Base-by-base conservation (phyloP, 177 flowering plant species). In the Tripterygium wilfordii region DNA sequence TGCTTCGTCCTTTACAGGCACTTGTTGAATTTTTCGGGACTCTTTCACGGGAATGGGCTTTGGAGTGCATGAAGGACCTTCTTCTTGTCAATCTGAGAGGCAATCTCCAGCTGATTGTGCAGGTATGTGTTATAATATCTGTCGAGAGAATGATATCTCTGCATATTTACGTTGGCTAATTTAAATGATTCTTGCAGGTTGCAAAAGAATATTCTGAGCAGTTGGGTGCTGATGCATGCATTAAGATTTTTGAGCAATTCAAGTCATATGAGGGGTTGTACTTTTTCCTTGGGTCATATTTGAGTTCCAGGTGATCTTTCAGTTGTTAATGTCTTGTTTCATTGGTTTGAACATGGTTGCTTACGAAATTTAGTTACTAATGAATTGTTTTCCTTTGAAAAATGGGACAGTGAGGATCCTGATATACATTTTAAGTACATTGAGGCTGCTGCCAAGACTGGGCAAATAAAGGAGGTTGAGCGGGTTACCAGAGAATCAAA, bases 61-160 rank as follows among this genome's bases (percentile, higher is more conserved):
- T 92, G 63, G 99, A 92, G 71, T 89, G 99, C 77, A 92, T 92
- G 99, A 92, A 92, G 66, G 99, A 92, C 56, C 97, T 92, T 57
- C 54, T 92, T 36, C 57, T 92, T 39, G 96, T 89, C 54, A 92
- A 92, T 71, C 63, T 89, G 31, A 80, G 97, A 55, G 99, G 91
- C 56, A 92, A 92, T 54, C 99, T 89, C 66, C 99, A 92, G 79
- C 86, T 92, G 51, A 89, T 92, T 75, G 99, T 92, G 46, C 99
- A 92, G 96, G 98, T 86, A 58, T 9, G 3, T 38, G 17, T 26
- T n/a, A 18, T 16, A 2, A 33, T 8, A 51, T 54, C 6, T 24
- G 10, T 33, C 3, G 25, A 5, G 9, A 13, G 7, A 21, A 12
- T 32, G 4, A 5, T 10, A 3, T 40, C 36, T 50, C 41, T 5